Conservation (phyloP, 192 early-diverging fungal species). For the Podila minutissima region DNA sequence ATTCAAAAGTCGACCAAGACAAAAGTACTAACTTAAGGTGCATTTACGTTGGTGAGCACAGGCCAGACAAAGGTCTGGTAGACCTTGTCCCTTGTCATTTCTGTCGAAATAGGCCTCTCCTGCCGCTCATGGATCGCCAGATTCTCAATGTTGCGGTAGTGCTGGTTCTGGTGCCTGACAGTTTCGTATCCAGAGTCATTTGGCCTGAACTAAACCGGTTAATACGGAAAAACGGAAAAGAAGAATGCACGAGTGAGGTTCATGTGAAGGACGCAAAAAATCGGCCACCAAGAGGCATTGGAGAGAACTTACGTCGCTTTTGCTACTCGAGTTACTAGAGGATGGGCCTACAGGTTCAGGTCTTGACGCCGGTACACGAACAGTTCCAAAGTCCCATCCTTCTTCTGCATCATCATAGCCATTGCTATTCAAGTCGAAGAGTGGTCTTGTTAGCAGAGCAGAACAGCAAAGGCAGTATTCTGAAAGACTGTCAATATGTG, state of each 20-base stretch:
- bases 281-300: background rate
- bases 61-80: constrained; percentile 47
- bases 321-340: constrained; percentile 15
- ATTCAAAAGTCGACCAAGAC: background rate
- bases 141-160: constrained; percentile 19
- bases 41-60: constrained; percentile 33
- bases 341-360: constrained; percentile 9
- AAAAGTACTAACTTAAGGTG: background rate
- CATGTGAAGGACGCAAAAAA: background rate
- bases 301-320: constrained; percentile 9
- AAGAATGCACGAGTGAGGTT: background rate
- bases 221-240: constrained; percentile 2
- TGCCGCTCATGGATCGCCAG: constrained; percentile 30
- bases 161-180: constrained; percentile 21
- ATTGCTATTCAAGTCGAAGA: background rate
- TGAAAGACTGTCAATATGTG: constrained; percentile 1
- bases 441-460: background rate
- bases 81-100: constrained; percentile 50
- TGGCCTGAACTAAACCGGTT: constrained; percentile 1
- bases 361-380: constrained; percentile 42
- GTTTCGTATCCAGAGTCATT: constrained; percentile 55
- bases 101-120: constrained; percentile 20
- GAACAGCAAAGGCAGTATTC: background rate
- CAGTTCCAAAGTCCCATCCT: constrained; percentile 68
- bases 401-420: constrained; percentile 52